phyloP scores from a whole-genome alignment of 441 rosid species.

The Mallotus japonicus region DNA sequence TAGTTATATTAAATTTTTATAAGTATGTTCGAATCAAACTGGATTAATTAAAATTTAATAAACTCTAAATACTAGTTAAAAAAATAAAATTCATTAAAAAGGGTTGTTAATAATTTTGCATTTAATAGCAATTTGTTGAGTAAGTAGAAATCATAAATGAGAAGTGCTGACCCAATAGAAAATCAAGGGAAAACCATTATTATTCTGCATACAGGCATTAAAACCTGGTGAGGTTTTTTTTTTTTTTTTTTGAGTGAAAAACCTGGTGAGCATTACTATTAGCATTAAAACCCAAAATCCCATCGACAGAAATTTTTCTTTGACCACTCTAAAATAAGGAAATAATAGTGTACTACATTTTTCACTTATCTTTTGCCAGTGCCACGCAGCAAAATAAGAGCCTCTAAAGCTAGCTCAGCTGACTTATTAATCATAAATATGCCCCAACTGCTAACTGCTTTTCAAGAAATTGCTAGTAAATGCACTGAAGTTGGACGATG shows the following conservation, averaged over 20 bases:
- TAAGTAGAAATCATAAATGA: not conserved
- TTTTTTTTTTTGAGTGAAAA: too few species aligned
- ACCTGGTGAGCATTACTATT: not conserved
- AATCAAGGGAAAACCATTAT: conserved; percentile 19
- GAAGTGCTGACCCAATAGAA: not conserved
- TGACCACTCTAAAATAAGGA: not conserved
- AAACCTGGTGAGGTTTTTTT: not conserved
- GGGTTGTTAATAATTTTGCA: not conserved
- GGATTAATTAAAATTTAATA: too few species aligned
- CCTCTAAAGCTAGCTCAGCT: not conserved
- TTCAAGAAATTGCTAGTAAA: not conserved
- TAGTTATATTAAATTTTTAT: too few species aligned
- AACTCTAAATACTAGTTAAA: too few species aligned
- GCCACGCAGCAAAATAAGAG: conserved; percentile 13
- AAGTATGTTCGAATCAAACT: too few species aligned
- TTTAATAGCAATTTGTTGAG: not conserved
- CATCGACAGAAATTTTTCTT: too few species aligned
- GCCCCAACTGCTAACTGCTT: conserved; percentile 5
- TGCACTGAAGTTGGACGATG: not conserved
- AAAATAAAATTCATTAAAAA: too few species aligned
- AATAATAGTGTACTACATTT: too few species aligned
- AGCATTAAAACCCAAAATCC: too few species aligned
- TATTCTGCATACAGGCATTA: not conserved
- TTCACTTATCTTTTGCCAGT: too few species aligned
- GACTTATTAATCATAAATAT: not conserved